Percentiles rank a stretch among this genome's conserved stretches.
Evolutionary conservation across 1,284 basidiomycete genomes (phyloP).

Genomic region (Puccinia coronata): DNA sequence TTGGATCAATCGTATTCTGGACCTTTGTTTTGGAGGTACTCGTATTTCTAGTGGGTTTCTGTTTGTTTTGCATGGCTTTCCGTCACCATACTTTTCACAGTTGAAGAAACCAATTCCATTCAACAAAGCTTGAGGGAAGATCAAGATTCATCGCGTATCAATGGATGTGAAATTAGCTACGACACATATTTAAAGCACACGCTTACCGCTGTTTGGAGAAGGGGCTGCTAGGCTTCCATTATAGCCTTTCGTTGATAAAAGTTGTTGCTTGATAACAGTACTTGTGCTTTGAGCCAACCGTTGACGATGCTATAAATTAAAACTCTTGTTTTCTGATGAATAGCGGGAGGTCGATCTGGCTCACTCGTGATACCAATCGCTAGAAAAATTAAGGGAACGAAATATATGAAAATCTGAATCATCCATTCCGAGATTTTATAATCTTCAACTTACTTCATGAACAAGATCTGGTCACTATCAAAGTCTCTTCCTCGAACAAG

Average conservation of each 20-base stretch:
- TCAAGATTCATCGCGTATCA: too few species aligned
- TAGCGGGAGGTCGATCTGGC: not conserved
- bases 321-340: too few species aligned
- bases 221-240: constrained; percentile 56
- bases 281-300: not conserved
- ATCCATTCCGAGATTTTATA: not conserved
- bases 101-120: constrained; percentile 39
- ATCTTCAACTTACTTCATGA: constrained; percentile 9
- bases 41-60: constrained; percentile 8
- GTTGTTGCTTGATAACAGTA: not conserved
- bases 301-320: not conserved
- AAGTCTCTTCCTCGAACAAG: constrained; percentile 41
- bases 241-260: constrained; percentile 52
- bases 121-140: constrained; percentile 9
- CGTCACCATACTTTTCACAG: not conserved
- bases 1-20: constrained; percentile 65
- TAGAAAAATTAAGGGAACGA: not conserved
- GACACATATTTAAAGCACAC: too few species aligned
- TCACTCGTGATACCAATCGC: constrained; percentile 46
- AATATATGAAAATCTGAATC: not conserved
- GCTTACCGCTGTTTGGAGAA: constrained; percentile 60
- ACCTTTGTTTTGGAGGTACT: not conserved
- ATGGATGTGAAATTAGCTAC: too few species aligned
- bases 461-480: constrained; percentile 19
- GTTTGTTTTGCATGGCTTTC: constrained; percentile 5